A percentile compares a stretch with the other conserved stretches of the same genome.
Evolutionary conservation across 257 asterid species (phyloP).

Genomic region (Nicotiana attenuata): DNA sequence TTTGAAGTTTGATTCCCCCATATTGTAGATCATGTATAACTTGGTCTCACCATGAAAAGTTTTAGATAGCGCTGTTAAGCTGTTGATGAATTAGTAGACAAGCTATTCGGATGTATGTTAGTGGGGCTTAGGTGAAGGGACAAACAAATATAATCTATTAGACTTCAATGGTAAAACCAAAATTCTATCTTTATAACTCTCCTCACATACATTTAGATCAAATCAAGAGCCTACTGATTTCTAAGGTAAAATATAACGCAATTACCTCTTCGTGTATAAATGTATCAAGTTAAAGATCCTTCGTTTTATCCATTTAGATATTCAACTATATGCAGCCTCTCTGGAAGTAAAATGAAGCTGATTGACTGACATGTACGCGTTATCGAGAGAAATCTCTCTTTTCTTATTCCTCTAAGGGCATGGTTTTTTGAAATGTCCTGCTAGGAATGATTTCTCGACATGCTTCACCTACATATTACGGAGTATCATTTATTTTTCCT

Average conservation of each 20-base stretch:
- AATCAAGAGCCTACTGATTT: background rate
- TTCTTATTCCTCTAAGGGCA: background rate
- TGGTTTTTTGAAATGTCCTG: background rate
- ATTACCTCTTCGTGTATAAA: background rate
- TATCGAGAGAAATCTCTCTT: background rate
- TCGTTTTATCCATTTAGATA: background rate
- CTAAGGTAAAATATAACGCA: background rate
- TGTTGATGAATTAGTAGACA: too few species aligned
- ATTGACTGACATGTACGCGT: background rate
- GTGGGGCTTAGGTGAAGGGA: background rate
- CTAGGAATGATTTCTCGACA: background rate
- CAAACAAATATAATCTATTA: background rate
- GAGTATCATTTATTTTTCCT: background rate
- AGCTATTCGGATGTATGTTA: background rate
- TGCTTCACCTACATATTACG: background rate
- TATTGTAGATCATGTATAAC: background rate
- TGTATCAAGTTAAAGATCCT: background rate
- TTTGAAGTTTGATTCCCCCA: background rate
- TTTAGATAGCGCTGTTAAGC: too few species aligned
- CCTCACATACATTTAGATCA: background rate
- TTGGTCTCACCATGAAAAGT: background rate
- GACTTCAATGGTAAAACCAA: background rate
- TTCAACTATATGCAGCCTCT: background rate
- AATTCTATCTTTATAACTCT: background rate
- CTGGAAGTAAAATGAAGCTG: background rate